A percentile compares a stretch with the other conserved stretches of the same genome.
Conservation (phyloP, 768 basidiomycete genomes). For the Tricholoma saponaceum region DNA sequence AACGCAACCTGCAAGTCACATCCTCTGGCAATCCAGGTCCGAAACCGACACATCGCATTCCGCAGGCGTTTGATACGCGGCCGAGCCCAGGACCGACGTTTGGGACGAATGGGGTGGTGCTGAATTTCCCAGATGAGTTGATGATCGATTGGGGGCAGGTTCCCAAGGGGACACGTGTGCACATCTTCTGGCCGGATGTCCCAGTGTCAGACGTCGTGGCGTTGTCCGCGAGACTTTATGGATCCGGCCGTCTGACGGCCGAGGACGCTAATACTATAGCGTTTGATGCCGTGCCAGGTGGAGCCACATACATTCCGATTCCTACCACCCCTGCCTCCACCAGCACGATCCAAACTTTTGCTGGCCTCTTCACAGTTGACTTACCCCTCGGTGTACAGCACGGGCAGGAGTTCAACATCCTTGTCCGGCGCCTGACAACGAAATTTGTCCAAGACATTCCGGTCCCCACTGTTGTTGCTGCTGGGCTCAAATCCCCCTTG, state of each 20-base stretch:
- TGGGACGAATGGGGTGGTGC: background rate
- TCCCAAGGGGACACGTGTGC: background rate
- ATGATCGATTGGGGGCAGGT: background rate
- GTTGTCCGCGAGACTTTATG: background rate
- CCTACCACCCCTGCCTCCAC: background rate
- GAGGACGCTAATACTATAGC: background rate
- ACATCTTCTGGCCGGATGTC: background rate
- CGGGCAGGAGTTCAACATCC: background rate
- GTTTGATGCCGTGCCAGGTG: background rate
- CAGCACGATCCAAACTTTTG: background rate
- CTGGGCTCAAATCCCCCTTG: background rate
- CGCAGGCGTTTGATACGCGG: background rate
- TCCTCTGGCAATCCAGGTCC: background rate
- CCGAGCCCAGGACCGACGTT: background rate
- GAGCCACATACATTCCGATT: background rate
- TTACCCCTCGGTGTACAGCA: background rate
- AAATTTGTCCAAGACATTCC: background rate
- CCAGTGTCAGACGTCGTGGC: background rate
- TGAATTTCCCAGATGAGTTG: background rate
- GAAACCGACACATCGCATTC: background rate
- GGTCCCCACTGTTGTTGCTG: background rate
- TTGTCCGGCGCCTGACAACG: background rate
- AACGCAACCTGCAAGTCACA: background rate
- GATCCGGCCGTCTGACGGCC: background rate
- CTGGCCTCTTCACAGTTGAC: background rate